Evolutionary conservation across 345 rosid genomes (phyloP).

Genomic region (Brassica napus): DNA sequence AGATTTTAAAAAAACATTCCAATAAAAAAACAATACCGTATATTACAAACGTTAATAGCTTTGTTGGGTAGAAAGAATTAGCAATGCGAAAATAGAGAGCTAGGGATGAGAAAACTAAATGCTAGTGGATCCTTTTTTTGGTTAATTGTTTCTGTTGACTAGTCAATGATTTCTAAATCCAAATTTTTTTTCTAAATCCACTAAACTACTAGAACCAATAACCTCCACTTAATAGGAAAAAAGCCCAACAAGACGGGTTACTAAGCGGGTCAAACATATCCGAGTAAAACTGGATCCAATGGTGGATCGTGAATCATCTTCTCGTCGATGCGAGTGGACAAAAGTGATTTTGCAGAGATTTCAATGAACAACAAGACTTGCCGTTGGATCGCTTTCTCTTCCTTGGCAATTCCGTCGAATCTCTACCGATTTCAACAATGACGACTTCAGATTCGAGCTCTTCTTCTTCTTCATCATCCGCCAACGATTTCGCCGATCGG

Average conservation of each 20-base stretch:
- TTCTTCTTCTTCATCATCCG: slow-evolving; percentile 35
- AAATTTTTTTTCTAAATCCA: too few relatives aligned
- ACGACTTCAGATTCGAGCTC: slow-evolving; percentile 42
- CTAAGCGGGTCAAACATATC: slow-evolving; percentile 23
- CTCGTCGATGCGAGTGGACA: slow-evolving; percentile 25
- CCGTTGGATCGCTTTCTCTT: slow-evolving; percentile 19
- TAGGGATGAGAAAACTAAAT: too few relatives aligned
- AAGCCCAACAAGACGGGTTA: slow-evolving; percentile 12
- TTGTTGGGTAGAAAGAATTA: too few relatives aligned
- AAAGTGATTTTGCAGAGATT: slow-evolving; percentile 24
- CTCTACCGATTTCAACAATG: background rate
- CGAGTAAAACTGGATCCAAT: slow-evolving; percentile 19
- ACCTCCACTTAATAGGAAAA: background rate
- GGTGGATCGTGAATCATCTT: slow-evolving; percentile 26
- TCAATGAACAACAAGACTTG: slow-evolving; percentile 18
- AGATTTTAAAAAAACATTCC: too few relatives aligned
- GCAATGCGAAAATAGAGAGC: too few relatives aligned
- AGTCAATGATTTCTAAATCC: too few relatives aligned
- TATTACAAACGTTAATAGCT: too few relatives aligned
- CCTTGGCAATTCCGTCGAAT: background rate
- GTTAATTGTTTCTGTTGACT: too few relatives aligned
- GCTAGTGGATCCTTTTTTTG: too few relatives aligned
- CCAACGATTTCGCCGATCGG: slow-evolving; percentile 40
- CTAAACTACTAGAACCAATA: too few relatives aligned
- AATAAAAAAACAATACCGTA: too few relatives aligned